Evolutionary conservation across 257 asterid species (phyloP), one percentile per base, ranked within the genome.

Genomic region (Anisodus acutangulus): DNA sequence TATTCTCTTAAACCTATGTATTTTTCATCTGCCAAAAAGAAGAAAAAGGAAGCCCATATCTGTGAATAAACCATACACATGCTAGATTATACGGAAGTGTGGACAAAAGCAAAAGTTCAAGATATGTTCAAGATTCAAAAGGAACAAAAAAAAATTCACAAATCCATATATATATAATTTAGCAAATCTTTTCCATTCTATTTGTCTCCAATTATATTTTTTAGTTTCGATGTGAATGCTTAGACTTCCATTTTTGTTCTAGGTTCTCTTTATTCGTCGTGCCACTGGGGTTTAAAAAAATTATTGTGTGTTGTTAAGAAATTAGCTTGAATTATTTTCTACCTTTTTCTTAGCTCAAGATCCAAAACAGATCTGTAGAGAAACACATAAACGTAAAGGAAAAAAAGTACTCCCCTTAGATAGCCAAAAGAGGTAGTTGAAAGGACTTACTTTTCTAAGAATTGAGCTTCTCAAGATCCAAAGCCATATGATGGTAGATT

Each of bases 31-130:
- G 74, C 59, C 22, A 39, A 49, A 17, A 68, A 64, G 9, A 69
- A 68, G 5, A 3, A 0, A 67, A 5, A 49, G 31, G 57, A 55
- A 19, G 71, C 82, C 82, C 82, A 78, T 78, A 15, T 78, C 37
- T 53, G 26, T 78, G 15, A 78, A 31, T 8, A 78, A 78, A 78
- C 82, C 45, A 53, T 4, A 78, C 82, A 78, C 82, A 78, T 78
- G 82, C 26, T 78, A 53, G 82, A 78, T 51, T 53, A 78, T 78
- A 78, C 82, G 82, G 82, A 53, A 78, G 81, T 17, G 64, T 53
- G 64, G 82, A 53, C 64, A 70, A 55, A 37, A 57, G 57, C 55
- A 47, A 43, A 41, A 71, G 35, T 43, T 45, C 57, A 31, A 31
- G 8, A 64, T 35, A 26, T 49, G 66, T 79, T 54, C 69, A 58